Evolutionary conservation across 257 asterid genomes (phyloP), one percentile per base, ranked within the genome.

Genomic region (Nicotiana otophora): DNA sequence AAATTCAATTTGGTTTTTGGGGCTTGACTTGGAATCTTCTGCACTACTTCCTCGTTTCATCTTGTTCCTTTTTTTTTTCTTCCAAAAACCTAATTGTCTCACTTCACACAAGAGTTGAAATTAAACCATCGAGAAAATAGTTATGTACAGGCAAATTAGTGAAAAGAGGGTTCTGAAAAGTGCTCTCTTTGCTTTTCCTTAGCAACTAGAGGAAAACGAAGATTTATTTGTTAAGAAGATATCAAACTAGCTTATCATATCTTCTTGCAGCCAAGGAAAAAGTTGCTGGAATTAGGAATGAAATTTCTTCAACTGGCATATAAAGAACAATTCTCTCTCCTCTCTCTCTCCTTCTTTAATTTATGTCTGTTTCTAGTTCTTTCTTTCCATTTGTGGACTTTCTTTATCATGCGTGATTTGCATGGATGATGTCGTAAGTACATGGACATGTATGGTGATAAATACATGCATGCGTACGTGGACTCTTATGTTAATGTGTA

Each of bases 261-360:
- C 86, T 81, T 81, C 55, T 86, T 83, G 89, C 75, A 69, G 86
- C 84, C 7, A 74, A 51, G 26, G 26, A 28, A 89, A 88, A 89
- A 92, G 94, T 91, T 88, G 96, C 87, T 89, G 81, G 92, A 91
- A 91, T 90, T 95, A 91, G 98, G 95, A 95, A 95, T 88, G 93
- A 91, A 89, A 88, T 78, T 80, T 85, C 88, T 90, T 86, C 84
- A 86, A 86, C 84, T 67, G 84, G 88, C 84, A 88, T 89, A 85
- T 88, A 91, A 88, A 89, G 87, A 89, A 90, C 86, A 88, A 85
- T 84, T 84, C 89, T 61, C 86, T 83, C 87, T 87, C 81, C 81
- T 63, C 84, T 67, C 87, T 30, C 85, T 39, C 79, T 7, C 85
- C 1, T 42, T 42, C 12, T 42, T 42, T 36, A 36, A 36, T 36